Conservation (phyloP, 1,139 yeast species). For the Suhomyces choctaworum region DNA sequence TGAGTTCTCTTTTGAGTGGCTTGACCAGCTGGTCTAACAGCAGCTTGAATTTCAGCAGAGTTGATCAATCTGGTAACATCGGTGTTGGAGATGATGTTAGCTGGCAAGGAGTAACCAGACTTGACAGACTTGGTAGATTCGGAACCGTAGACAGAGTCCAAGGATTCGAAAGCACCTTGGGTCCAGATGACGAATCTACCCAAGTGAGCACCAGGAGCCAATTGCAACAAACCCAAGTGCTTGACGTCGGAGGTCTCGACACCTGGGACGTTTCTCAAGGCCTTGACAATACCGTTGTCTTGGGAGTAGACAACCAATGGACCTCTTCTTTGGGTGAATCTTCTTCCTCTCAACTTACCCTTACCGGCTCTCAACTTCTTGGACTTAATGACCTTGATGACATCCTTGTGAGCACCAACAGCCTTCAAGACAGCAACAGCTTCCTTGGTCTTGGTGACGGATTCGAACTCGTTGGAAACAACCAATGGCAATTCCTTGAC, state of each 20-base stretch:
- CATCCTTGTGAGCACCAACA: constrained; percentile 98
- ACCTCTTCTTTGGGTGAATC: constrained; percentile 99
- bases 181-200: constrained; percentile 99
- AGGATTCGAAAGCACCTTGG: constrained; percentile 94
- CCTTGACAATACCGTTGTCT: constrained; percentile 97
- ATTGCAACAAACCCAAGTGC: constrained; percentile 93
- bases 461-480: constrained; percentile 90
- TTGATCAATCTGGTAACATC: constrained; percentile 97
- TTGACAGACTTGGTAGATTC: constrained; percentile 82
- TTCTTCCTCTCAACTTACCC: constrained; percentile 99
- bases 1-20: constrained; percentile 90
- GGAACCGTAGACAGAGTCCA: constrained; percentile 97
- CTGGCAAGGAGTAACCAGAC: constrained; percentile 89
- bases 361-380: constrained; percentile 99
- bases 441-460: constrained; percentile 95
- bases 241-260: constrained; percentile 95
- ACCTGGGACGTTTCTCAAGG: constrained; percentile 99
- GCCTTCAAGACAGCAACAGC: constrained; percentile 99
- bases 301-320: constrained; percentile 98
- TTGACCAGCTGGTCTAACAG: constrained; percentile 95
- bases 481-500: constrained; percentile 98
- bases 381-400: constrained; percentile 96
- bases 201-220: constrained; percentile 99
- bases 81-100: constrained; percentile 91
- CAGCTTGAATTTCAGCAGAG: constrained; percentile 99